These are phyloP conservation scores for Cinnamomum micranthum DNA, from an alignment of 164 flowering plant species.

Conservation along the genomic window DNA sequence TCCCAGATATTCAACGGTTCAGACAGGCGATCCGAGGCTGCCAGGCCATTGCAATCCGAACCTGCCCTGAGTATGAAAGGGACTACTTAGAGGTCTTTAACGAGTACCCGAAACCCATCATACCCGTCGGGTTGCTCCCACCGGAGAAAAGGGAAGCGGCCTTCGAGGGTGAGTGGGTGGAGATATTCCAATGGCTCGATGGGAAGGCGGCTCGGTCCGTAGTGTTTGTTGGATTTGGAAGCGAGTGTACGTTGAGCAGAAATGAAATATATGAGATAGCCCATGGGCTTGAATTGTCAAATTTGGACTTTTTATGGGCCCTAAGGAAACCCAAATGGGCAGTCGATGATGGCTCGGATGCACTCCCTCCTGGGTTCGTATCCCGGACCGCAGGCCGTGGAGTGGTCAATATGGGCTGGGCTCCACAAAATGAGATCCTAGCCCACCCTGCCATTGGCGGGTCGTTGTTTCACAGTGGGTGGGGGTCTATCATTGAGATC, in stretches of 20 bases:
- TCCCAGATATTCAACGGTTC: conserved; percentile 28
- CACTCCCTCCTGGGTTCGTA: conserved; percentile 35
- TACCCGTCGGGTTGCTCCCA: conserved; percentile 50
- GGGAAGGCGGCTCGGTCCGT: conserved; percentile 24
- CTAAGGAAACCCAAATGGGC: conserved; percentile 15
- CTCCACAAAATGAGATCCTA: conserved; percentile 49
- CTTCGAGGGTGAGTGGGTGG: conserved; percentile 24
- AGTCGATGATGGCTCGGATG: conserved; percentile 3
- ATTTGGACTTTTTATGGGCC: conserved; percentile 52
- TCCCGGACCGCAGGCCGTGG: conserved; percentile 31
- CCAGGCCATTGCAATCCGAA: conserved; percentile 36
- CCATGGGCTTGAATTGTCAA: conserved; percentile 47
- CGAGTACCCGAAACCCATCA: conserved; percentile 36
- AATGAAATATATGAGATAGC: conserved; percentile 39
- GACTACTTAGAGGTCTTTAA: conserved; percentile 41
- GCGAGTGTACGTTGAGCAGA: conserved; percentile 34
- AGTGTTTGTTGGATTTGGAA: conserved; percentile 55
- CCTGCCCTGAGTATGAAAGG: conserved; percentile 46
- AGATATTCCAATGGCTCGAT: conserved; percentile 41
- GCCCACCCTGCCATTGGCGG: conserved; percentile 47
- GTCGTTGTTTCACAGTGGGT: conserved; percentile 63
- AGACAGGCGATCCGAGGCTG: conserved; percentile 23
- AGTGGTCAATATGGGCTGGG: conserved; percentile 41
- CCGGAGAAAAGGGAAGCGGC: neutral
- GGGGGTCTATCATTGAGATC: conserved; percentile 46